Conservation (phyloP, 345 rosid genomes). For the Xanthoceras sorbifolium region DNA sequence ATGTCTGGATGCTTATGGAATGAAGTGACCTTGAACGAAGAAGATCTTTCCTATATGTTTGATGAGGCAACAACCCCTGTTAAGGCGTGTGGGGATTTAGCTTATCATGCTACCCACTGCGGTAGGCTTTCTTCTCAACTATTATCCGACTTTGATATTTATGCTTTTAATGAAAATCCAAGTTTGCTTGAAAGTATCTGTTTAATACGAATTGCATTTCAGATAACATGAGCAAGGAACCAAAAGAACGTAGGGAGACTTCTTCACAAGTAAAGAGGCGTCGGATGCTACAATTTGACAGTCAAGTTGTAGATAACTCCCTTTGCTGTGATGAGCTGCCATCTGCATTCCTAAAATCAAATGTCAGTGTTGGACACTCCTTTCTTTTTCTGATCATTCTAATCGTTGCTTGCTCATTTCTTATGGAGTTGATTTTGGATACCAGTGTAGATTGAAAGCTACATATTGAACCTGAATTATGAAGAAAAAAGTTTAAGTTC, state of each 20-base stretch:
- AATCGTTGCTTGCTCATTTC: background rate
- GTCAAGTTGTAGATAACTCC: slow-evolving; percentile 46
- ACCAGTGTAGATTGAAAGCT: background rate
- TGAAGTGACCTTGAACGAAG: slow-evolving; percentile 68
- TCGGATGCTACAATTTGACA: slow-evolving; percentile 83
- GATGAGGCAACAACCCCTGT: slow-evolving; percentile 84
- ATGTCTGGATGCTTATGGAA: slow-evolving; percentile 41
- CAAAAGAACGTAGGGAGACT: slow-evolving; percentile 50
- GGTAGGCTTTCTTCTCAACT: slow-evolving; percentile 31
- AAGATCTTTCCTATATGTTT: slow-evolving; percentile 80
- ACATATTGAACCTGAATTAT: background rate
- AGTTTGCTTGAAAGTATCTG: background rate
- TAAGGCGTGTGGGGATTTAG: slow-evolving; percentile 79
- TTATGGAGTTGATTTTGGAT: background rate
- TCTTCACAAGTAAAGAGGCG: slow-evolving; percentile 76
- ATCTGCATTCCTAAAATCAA: slow-evolving; percentile 69
- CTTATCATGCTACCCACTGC: slow-evolving; percentile 47
- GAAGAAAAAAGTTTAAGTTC: background rate
- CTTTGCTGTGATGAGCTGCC: slow-evolving; percentile 62
- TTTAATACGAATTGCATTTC: slow-evolving; percentile 29
- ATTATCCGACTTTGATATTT: background rate
- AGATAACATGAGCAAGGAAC: slow-evolving; percentile 56
- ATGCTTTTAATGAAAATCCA: background rate
- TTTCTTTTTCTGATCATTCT: slow-evolving; percentile 5
- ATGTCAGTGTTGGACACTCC: slow-evolving; percentile 40